Evolutionary conservation across 331 rosid genomes (phyloP), one percentile per base, ranked within the genome.

Genomic region (Arachis monticola): DNA sequence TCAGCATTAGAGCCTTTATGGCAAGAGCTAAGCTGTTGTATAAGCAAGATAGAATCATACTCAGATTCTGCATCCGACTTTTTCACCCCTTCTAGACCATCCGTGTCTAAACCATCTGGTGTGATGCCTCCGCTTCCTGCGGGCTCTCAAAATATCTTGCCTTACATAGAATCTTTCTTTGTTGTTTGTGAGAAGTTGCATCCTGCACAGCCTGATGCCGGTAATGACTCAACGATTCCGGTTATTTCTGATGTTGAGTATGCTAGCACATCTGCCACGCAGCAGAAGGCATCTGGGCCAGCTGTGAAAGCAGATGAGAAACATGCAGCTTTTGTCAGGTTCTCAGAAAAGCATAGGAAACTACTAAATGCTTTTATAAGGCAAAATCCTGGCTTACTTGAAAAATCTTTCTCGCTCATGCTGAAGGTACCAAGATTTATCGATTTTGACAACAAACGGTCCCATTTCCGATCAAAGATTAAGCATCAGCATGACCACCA

Each of bases 301-400:
- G 72, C 85, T 71, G 62, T 68, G 59, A 95, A 89, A 88, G 86
- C 79, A 51, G 99, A 95, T 65, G 99, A 95, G 79, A 95, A 95
- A 71, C 86, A 92, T 57, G 76, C 82, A 65, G 89, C 89, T 65
- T 90, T 95, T 73, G 85, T 95, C 66, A 89, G 83, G 91, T 95
- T 95, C 76, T 90, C 98, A 5, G 99, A 95, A 85, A 92, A 91
- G 88, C 98, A 95, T 65, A 84, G 97, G 89, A 95, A 95, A 76
- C 87, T 95, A 69, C 80, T 95, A 42, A 95, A 95, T 85, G 92
- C 98, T 81, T 95, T 95, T 75, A 88, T 95, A 72, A 90, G 99
- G 83, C 99, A 95, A 84, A 95, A 92, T 85, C 98, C 99, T 69
- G 96, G 96, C 57, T 87, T 95, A 89, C 91, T 95, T n/a, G 99